Percentiles rank a stretch among this genome's conserved stretches.
These are phyloP conservation scores for Apophysomyces trapeziformis DNA, from an alignment of 371 early-diverging fungal species.

Conservation along the genomic window DNA sequence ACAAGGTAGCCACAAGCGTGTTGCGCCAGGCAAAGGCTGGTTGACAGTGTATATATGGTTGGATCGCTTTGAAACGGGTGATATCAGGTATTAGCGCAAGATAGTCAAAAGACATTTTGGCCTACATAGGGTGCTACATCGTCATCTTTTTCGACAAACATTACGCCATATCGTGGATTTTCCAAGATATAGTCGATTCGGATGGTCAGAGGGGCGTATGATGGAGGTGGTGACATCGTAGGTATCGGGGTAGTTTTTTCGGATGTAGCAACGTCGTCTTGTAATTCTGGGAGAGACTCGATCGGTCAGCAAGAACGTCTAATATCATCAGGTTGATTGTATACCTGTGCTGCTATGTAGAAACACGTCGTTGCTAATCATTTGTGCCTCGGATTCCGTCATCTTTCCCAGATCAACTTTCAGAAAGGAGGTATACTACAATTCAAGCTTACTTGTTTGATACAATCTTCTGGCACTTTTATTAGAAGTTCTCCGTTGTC, in stretches of 20 bases:
- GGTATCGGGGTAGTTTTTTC: slow-evolving; percentile 11
- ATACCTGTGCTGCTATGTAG: slow-evolving; percentile 19
- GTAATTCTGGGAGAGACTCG: slow-evolving; percentile 13
- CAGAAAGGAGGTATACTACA: slow-evolving; percentile 13
- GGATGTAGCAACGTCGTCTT: slow-evolving; percentile 18
- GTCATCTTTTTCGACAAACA: slow-evolving; percentile 64
- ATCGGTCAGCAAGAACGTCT: neutral
- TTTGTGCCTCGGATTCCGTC: slow-evolving; percentile 32
- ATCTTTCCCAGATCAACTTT: slow-evolving; percentile 16
- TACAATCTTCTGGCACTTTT: slow-evolving; percentile 57
- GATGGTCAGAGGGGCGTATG: slow-evolving; percentile 49
- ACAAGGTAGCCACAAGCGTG: slow-evolving; percentile 91
- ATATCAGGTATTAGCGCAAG: neutral
- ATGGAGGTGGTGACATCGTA: slow-evolving; percentile 17
- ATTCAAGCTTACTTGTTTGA: slow-evolving; percentile 36
- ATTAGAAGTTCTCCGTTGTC: slow-evolving; percentile 75
- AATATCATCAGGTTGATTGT: no score
- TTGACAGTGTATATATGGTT: slow-evolving; percentile 82
- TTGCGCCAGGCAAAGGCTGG: slow-evolving; percentile 73
- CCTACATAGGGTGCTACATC: slow-evolving; percentile 63
- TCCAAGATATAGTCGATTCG: slow-evolving; percentile 58
- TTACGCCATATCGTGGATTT: slow-evolving; percentile 56
- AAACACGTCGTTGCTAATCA: slow-evolving; percentile 28
- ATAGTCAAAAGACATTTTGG: slow-evolving; percentile 11
- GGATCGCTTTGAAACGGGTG: slow-evolving; percentile 43